A percentile compares a stretch with the other conserved stretches of the same genome.
Evolutionary conservation across 2,329 filamentous ascomycete species (phyloP).

Genomic region (Sclerotinia glacialis): DNA sequence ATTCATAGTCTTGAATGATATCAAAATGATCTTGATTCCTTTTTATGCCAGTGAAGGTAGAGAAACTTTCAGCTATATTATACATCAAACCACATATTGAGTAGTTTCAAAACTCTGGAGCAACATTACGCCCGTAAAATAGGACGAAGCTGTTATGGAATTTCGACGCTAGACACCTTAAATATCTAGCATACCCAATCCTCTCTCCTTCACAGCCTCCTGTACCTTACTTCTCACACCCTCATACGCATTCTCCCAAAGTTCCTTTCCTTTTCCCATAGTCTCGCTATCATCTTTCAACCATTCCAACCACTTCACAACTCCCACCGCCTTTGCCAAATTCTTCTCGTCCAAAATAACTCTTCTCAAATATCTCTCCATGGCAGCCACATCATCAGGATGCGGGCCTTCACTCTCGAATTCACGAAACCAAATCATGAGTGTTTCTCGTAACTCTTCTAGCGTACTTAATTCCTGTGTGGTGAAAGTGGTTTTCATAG

Average conservation of each 20-base stretch:
- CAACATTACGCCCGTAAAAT: not conserved
- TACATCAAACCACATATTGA: no score
- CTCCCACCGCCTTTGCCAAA: conserved; percentile 67
- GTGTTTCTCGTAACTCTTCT: conserved; percentile 67
- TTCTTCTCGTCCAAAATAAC: conserved; percentile 77
- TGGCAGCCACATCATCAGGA: conserved; percentile 69
- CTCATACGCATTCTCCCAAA: conserved; percentile 49
- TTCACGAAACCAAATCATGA: conserved; percentile 72
- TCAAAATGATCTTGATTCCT: no score
- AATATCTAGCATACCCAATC: conserved; percentile 55
- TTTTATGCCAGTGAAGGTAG: no score
- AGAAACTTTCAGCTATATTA: no score
- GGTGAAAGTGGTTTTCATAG: conserved; percentile 60
- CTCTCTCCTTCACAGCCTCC: conserved; percentile 53
- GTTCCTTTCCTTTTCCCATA: conserved; percentile 35
- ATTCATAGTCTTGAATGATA: no score
- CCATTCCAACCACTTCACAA: conserved; percentile 66
- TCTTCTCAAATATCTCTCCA: conserved; percentile 67
- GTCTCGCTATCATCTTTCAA: conserved; percentile 49
- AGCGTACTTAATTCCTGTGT: conserved; percentile 52
- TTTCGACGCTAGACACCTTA: conserved; percentile 26
- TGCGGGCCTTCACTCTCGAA: conserved; percentile 76
- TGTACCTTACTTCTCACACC: conserved; percentile 53
- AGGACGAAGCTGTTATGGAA: accelerated
- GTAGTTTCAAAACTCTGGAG: no score